Percentiles rank a stretch among this genome's conserved stretches.
These are phyloP conservation scores for Annona cherimola DNA, from an alignment of 164 flowering plant species.

Conservation along the genomic window DNA sequence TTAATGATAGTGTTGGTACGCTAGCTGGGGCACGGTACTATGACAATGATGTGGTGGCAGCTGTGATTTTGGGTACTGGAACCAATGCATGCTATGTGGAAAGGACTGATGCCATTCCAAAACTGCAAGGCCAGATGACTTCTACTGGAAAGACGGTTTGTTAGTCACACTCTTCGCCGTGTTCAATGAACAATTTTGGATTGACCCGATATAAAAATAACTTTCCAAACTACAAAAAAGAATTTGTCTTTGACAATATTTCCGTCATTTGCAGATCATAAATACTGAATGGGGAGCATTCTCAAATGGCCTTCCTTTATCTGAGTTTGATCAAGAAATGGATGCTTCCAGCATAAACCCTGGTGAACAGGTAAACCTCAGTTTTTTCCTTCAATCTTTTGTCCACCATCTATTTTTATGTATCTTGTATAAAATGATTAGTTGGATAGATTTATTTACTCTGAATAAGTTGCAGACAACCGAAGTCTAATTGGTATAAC, in stretches of 20 bases:
- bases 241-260: not conserved
- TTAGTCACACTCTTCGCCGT: slow-evolving; percentile 2
- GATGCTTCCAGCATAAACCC: slow-evolving; percentile 88
- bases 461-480: too few relatives aligned
- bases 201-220: not conserved
- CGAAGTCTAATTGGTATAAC: too few relatives aligned
- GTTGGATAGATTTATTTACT: too few relatives aligned
- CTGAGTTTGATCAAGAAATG: slow-evolving; percentile 68
- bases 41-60: slow-evolving; percentile 84
- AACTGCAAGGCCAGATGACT: slow-evolving; percentile 32
- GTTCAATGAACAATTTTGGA: not conserved
- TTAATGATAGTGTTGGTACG: slow-evolving; percentile 85
- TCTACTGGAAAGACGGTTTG: slow-evolving; percentile 58
- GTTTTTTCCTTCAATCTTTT: not conserved
- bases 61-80: slow-evolving; percentile 93
- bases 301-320: slow-evolving; percentile 66
- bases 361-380: slow-evolving; percentile 64
- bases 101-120: slow-evolving; percentile 56
- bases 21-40: slow-evolving; percentile 87
- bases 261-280: slow-evolving; percentile 47
- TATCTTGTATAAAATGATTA: too few relatives aligned
- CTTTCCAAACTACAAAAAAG: not conserved
- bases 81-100: slow-evolving; percentile 93
- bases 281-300: slow-evolving; percentile 95
- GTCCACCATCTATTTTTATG: too few relatives aligned